Base-by-base conservation (phyloP, 805 yeast species). In the Scheffersomyces coipomensis region DNA sequence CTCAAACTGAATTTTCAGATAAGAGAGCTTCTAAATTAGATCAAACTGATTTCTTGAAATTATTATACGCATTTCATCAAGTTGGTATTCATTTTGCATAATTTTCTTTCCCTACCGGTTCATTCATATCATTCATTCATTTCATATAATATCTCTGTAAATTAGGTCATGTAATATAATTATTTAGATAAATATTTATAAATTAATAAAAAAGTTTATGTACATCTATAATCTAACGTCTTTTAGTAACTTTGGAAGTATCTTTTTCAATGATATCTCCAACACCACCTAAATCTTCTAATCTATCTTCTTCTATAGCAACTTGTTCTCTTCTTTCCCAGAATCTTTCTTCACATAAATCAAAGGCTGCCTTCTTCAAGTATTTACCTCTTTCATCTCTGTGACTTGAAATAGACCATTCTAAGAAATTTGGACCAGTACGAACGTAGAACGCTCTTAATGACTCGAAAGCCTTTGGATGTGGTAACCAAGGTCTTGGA, bases 301-400 rank as follows among this genome's bases (percentile, higher is more conserved):
- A 65, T 56, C 81, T 79, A 51, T 91, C 98, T 65, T 91, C 99
- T 36, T 87, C 85, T 29, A 80, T 75, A 58, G 95, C 82, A 18
- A 91, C 83, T 53, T 83, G 91, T 52, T 91, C 98, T 66, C 97
- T 81, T 68, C 98, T 85, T 60, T 91, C 98, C 98, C 98, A 91
- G 93, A 96, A 91, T 67, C 99, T 79, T 49, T 85, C 91, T 63
- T 90, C 96, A 60, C 93, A 85, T 44, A 91, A 65, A 46, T 89
- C 97, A 57, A 91, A 91, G 0, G 97, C 84, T 32, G 87, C 85
- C 39, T 84, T 83, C 66, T 91, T 90, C 61, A 91, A 75, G 54
- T 86, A 83, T 60, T 91, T 91, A 38, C 97, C 98, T 53, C 95
- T 79, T 11, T 88, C 83, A 42, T 85, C 90, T 50, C 85, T 76